Conservation (phyloP, 805 yeast genomes). For the Candida schatavii region DNA sequence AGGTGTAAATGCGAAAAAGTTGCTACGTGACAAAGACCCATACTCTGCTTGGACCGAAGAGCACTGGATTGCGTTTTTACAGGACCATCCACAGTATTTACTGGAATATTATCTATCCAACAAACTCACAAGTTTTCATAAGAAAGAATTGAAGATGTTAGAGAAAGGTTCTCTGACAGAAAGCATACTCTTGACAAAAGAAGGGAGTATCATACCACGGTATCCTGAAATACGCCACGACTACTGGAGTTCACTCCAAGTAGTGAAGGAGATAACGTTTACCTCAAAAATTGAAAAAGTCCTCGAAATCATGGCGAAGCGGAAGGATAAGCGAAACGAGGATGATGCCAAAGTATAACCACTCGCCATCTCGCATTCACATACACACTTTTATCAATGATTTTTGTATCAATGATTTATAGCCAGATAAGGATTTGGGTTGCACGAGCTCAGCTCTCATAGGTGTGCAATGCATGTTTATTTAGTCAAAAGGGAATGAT, state of each 20-base stretch:
- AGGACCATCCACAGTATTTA: slow-evolving; percentile 25
- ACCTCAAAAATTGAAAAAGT: slow-evolving; percentile 2
- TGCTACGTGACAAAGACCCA: slow-evolving; percentile 1
- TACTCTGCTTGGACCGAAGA: slow-evolving; percentile 10
- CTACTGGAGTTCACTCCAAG: slow-evolving; percentile 1
- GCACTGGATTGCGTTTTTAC: slow-evolving; percentile 24
- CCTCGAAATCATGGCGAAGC: too few species aligned
- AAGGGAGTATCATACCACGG: neutral
- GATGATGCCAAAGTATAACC: too few species aligned
- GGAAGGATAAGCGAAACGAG: too few species aligned
- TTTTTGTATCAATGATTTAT: too few species aligned
- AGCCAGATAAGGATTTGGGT: too few species aligned
- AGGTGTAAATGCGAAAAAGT: neutral
- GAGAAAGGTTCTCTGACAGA: slow-evolving; percentile 17
- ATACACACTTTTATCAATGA: too few species aligned
- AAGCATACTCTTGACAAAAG: slow-evolving; percentile 12
- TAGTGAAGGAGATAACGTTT: neutral
- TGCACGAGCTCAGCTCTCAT: too few species aligned
- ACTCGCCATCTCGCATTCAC: too few species aligned
- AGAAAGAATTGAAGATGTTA: slow-evolving; percentile 22
- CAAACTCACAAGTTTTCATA: slow-evolving; percentile 33
- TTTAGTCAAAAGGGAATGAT: too few species aligned
- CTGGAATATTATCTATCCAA: slow-evolving; percentile 26
- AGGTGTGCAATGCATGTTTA: too few species aligned
- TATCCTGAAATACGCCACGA: slow-evolving; percentile 2